Evolutionary conservation across 2,329 filamentous ascomycete genomes (phyloP), one percentile per base, ranked within the genome.

Genomic region (Colletotrichum chrysophilum): DNA sequence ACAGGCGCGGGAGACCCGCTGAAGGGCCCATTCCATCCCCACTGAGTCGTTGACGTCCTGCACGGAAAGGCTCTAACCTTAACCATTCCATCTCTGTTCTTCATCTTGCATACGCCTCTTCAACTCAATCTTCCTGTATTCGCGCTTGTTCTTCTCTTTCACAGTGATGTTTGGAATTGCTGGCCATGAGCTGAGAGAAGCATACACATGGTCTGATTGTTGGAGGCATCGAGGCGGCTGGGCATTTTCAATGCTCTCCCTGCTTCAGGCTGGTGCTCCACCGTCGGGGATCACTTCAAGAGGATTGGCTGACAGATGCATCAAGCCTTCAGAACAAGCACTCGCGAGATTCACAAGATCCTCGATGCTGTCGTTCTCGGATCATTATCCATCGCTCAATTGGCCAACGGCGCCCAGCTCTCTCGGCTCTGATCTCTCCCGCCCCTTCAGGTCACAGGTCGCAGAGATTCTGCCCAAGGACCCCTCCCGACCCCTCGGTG

Each of bases 381-480:
- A 16, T 38, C 55, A 43, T 56, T 32, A 43, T 18, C 61, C 18
- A n/a, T 28, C 28, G 10, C 18, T 34, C 55, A 61, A 72, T 58
- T 62, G 61, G 62, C 30, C 71, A 28, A 14, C 24, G 43, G 16
- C 24, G 32, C 52, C 55, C 55, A 61, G 55, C 26, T 72, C 38
- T 61, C 18, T 56, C 72, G 72, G 72, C 69, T 72, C 24, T 61
- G 68, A 24, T 66, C 55, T 62, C n/a, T 72, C 55, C 67, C 69
- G 68, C 38, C 28, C 30, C 12, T 61, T 36, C n/a, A 58, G 66
- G 66, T 61, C 56, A 24, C 68, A 56, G 68, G 68, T 32, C 34
- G 30, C 71, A 65, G 38, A 28, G n/a, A 43, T 36, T 28, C 48
- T 55, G 26, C 61, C 36, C 16, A 28, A 64, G n/a, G 30, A 43